Evolutionary conservation across 2,329 filamentous ascomycete species (phyloP).

Genomic region (Massarina eburnea): DNA sequence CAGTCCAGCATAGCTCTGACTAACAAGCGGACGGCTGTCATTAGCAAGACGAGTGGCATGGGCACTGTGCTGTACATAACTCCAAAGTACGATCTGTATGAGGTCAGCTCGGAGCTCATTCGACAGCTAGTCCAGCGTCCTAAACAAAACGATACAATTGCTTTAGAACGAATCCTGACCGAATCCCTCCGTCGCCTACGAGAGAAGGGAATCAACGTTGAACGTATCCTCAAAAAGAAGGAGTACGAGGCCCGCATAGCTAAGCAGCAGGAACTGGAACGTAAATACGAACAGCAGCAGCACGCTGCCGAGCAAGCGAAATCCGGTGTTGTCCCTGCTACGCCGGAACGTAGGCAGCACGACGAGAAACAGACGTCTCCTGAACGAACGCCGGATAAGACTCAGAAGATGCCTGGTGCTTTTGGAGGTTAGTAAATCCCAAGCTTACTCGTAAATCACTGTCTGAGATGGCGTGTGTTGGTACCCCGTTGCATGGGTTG

Average conservation of each 20-base stretch:
- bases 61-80: constrained; percentile 76
- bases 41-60: constrained; percentile 70
- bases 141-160: constrained; percentile 84
- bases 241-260: constrained; percentile 85
- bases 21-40: constrained; percentile 62
- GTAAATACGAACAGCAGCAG: constrained; percentile 63
- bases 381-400: constrained; percentile 29
- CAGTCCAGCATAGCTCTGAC: constrained; percentile 61
- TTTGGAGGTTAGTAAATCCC: no score
- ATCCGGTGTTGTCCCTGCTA: constrained; percentile 17
- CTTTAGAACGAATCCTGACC: constrained; percentile 87
- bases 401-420: constrained; percentile 38
- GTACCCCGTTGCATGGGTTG: no score
- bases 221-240: constrained; percentile 86
- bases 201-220: constrained; percentile 92
- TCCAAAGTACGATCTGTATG: constrained; percentile 79
- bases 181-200: constrained; percentile 80
- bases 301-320: constrained; percentile 38
- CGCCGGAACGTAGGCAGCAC: constrained; percentile 23
- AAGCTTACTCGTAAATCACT: no score
- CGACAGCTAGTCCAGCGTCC: constrained; percentile 77
- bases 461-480: no score
- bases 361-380: not conserved
- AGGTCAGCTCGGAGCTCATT: constrained; percentile 86
- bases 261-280: constrained; percentile 75